A percentile compares a stretch with the other conserved stretches of the same genome.
Evolutionary conservation across 257 asterid species (phyloP).

Genomic region (Primulina huaijiensis): DNA sequence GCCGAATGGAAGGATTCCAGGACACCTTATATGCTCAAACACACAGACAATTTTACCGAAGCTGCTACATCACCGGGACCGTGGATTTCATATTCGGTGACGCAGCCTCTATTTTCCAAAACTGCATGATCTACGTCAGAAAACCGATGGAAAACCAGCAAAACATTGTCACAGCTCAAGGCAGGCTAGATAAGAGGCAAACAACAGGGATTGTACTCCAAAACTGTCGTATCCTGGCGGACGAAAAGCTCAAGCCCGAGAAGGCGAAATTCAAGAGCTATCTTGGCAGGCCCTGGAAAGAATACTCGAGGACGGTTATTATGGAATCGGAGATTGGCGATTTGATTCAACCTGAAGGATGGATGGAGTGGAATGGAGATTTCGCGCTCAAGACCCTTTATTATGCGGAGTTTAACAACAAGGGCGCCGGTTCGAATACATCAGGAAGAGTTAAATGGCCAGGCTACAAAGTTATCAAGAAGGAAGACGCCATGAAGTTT

Average conservation of each 20-base stretch:
- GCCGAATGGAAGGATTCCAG: slow-evolving; percentile 82
- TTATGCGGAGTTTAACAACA: slow-evolving; percentile 60
- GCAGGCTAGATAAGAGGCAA: slow-evolving; percentile 53
- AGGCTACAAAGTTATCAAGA: slow-evolving; percentile 43
- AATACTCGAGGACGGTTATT: slow-evolving; percentile 58
- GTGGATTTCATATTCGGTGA: slow-evolving; percentile 80
- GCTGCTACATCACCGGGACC: slow-evolving; percentile 73
- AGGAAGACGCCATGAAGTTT: slow-evolving; percentile 51
- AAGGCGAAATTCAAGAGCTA: slow-evolving; percentile 58
- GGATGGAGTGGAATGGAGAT: slow-evolving; percentile 60
- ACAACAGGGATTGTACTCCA: slow-evolving; percentile 73
- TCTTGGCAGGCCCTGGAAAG: slow-evolving; percentile 79
- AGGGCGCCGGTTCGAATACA: slow-evolving; percentile 54
- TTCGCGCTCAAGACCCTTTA: slow-evolving; percentile 52
- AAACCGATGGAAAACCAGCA: slow-evolving; percentile 58
- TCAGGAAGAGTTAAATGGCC: slow-evolving; percentile 58
- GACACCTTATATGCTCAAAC: slow-evolving; percentile 59
- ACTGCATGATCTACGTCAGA: slow-evolving; percentile 61
- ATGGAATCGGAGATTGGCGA: slow-evolving; percentile 80
- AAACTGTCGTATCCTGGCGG: slow-evolving; percentile 55
- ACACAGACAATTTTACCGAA: slow-evolving; percentile 71
- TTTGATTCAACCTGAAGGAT: slow-evolving; percentile 58
- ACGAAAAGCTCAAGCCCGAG: slow-evolving; percentile 41
- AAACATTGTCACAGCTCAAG: slow-evolving; percentile 67
- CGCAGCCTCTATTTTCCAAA: slow-evolving; percentile 68